phyloP scores from a whole-genome alignment of 306 rosid species.

The Corylus americana region DNA sequence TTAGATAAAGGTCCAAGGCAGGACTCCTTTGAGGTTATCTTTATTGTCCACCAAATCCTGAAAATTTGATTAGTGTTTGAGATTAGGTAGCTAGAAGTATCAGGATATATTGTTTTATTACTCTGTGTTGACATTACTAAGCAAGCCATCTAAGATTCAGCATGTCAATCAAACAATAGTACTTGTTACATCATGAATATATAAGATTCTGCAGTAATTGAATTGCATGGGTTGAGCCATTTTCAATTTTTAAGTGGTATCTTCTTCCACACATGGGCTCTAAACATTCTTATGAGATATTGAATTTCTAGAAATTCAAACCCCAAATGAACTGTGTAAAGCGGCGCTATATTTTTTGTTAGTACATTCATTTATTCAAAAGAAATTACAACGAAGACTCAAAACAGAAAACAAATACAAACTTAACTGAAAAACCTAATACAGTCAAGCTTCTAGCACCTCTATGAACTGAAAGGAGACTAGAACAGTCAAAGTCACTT shows the following conservation, averaged over 20 bases:
- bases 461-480: too few species aligned
- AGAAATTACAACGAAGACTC: too few species aligned
- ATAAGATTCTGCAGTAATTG: background rate
- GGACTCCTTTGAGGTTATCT: conserved; percentile 54
- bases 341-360: background rate
- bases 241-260: background rate
- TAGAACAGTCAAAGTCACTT: too few species aligned
- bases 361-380: too few species aligned
- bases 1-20: background rate
- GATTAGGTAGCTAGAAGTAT: background rate
- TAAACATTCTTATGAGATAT: background rate
- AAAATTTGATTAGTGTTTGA: conserved; percentile 23
- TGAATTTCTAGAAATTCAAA: background rate
- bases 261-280: background rate
- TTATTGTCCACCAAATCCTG: conserved; percentile 87
- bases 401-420: too few species aligned
- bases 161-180: background rate
- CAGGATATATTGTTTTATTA: background rate
- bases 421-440: too few species aligned
- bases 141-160: background rate
- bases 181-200: background rate
- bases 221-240: background rate
- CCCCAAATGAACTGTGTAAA: background rate
- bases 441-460: too few species aligned
- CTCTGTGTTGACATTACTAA: background rate